Evolutionary conservation across 768 basidiomycete species (phyloP).

Genomic region (Boletus speciosus): DNA sequence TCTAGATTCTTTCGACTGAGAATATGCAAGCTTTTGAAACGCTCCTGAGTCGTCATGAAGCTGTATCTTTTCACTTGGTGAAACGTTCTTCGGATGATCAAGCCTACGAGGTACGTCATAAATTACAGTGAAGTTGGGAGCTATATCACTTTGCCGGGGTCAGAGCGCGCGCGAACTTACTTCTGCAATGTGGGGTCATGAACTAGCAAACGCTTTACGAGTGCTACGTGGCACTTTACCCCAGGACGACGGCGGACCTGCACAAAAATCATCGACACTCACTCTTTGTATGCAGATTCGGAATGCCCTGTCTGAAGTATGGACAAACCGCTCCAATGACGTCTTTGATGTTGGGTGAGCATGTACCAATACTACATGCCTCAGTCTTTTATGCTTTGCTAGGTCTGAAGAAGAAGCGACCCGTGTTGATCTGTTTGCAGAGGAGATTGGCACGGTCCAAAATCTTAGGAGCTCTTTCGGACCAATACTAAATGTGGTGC

Average conservation of each 20-base stretch:
- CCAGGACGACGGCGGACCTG: constrained; percentile 34
- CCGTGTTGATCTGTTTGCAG: constrained; percentile 65
- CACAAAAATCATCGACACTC: constrained; percentile 6
- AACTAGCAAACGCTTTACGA: constrained; percentile 68
- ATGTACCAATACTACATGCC: background rate
- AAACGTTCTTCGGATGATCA: constrained; percentile 77
- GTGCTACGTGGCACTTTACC: constrained; percentile 51
- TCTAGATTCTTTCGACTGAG: constrained; percentile 50
- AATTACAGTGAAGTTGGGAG: background rate
- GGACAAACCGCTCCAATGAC: constrained; percentile 65
- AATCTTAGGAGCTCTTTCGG: constrained; percentile 77
- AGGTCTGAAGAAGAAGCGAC: constrained; percentile 71
- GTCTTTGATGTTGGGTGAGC: constrained; percentile 81
- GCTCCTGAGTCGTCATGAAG: constrained; percentile 59
- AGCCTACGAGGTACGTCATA: constrained; percentile 63
- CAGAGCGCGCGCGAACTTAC: constrained; percentile 81
- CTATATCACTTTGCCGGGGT: background rate
- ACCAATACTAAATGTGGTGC: constrained; percentile 74
- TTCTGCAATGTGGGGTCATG: constrained; percentile 77
- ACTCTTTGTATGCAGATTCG: constrained; percentile 58
- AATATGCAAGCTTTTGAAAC: constrained; percentile 53
- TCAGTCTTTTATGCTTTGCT: constrained; percentile 6
- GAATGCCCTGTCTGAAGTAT: constrained; percentile 62
- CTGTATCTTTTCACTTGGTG: constrained; percentile 62
- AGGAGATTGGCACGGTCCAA: constrained; percentile 75